Conservation (phyloP, 106 monocot species). For the Amphibolis antarctica region DNA sequence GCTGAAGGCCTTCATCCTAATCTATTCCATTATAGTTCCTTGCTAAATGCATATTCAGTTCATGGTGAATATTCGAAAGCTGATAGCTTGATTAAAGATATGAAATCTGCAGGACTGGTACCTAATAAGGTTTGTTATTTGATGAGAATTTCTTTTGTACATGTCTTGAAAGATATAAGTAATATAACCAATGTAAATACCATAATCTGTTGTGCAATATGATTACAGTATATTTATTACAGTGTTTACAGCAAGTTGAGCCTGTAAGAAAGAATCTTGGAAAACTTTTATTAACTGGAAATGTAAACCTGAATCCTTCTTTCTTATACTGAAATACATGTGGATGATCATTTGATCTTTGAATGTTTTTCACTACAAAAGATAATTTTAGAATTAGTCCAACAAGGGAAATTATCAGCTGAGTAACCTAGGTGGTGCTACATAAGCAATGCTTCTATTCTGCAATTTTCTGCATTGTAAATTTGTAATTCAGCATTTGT, state of each 20-base stretch:
- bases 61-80: slow-evolving; percentile 69
- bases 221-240: not conserved
- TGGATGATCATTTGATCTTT: not conserved
- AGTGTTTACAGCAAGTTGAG: not conserved
- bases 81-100: slow-evolving; percentile 48
- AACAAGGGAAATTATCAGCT: not conserved
- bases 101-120: slow-evolving; percentile 58
- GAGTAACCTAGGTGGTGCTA: not conserved
- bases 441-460: not conserved
- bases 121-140: slow-evolving; percentile 71
- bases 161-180: not conserved
- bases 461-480: no score
- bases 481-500: no score
- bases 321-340: not conserved
- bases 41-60: slow-evolving; percentile 82
- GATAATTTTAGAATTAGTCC: not conserved
- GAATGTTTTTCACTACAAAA: not conserved
- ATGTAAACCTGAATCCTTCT: not conserved
- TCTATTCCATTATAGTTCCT: slow-evolving; percentile 78
- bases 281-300: not conserved
- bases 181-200: no score
- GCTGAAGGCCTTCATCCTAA: slow-evolving; percentile 58
- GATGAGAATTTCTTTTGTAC: not conserved
- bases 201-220: no score
- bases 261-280: not conserved